These are phyloP conservation scores for Sherardia arvensis DNA, from an alignment of 257 asterid species.

Conservation along the genomic window DNA sequence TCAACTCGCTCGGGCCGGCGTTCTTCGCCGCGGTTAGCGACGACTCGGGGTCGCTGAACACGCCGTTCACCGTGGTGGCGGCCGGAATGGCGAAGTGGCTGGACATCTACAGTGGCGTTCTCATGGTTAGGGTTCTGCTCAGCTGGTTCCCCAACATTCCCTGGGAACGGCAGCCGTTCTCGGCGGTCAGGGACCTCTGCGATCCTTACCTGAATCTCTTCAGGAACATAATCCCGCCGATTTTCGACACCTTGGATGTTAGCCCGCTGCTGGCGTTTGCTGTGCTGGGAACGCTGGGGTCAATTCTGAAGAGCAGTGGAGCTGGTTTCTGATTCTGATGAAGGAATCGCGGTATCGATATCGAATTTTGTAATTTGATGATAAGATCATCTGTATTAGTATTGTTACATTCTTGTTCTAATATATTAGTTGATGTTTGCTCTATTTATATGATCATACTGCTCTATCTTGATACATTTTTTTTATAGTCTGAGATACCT, in stretches of 20 bases:
- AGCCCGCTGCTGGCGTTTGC: slow-evolving; percentile 84
- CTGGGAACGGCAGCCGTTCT: slow-evolving; percentile 88
- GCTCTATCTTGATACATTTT: neutral
- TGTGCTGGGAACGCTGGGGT: slow-evolving; percentile 67
- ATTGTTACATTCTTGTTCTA: neutral
- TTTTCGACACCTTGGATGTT: slow-evolving; percentile 69
- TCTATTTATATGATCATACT: too few species aligned
- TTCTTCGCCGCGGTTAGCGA: slow-evolving; percentile 69
- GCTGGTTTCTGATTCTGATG: slow-evolving; percentile 25
- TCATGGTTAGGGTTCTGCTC: slow-evolving; percentile 79
- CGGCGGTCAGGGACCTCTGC: slow-evolving; percentile 87
- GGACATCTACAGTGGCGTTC: slow-evolving; percentile 73
- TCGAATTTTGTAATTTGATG: neutral
- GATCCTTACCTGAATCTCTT: slow-evolving; percentile 90
- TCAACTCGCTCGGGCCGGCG: slow-evolving; percentile 49
- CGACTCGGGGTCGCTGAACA: slow-evolving; percentile 37
- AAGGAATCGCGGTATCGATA: neutral
- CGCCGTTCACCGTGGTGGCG: slow-evolving; percentile 87
- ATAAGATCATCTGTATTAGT: neutral
- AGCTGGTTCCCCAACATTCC: slow-evolving; percentile 98
- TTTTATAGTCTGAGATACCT: too few species aligned
- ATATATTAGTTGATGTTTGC: too few species aligned
- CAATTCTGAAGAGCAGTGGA: slow-evolving; percentile 55
- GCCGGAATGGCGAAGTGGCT: slow-evolving; percentile 92
- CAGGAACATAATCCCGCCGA: slow-evolving; percentile 79